These are phyloP conservation scores for Microcera coccophila DNA, from an alignment of 2,329 filamentous ascomycete species.

Conservation along the genomic window DNA sequence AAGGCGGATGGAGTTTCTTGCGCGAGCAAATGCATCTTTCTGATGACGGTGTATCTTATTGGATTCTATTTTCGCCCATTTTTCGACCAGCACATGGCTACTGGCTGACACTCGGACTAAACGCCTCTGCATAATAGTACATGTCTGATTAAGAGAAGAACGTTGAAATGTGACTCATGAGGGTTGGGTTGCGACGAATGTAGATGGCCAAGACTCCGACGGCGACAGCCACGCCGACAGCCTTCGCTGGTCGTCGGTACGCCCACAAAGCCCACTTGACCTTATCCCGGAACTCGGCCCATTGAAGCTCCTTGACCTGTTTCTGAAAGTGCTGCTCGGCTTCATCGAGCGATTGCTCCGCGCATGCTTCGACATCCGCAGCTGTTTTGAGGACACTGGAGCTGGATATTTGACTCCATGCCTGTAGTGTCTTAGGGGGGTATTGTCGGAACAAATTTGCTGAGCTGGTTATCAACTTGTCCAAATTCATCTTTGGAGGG, in stretches of 20 bases:
- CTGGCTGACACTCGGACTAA: no score
- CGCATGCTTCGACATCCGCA: constrained; percentile 46
- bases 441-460: constrained; percentile 58
- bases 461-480: constrained; percentile 67
- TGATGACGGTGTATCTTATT: constrained; percentile 1
- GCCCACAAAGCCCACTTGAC: constrained; percentile 47
- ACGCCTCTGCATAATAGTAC: no score
- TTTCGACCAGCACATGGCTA: no score
- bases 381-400: constrained; percentile 86
- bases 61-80: constrained; percentile 5
- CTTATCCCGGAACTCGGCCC: constrained; percentile 49
- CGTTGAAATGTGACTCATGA: constrained; percentile 26
- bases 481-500: constrained; percentile 75
- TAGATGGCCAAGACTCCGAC: constrained; percentile 67
- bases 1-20: constrained; percentile 10
- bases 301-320: constrained; percentile 69
- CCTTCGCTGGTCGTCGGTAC: constrained; percentile 62
- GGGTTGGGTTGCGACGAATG: constrained; percentile 48
- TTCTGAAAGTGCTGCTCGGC: constrained; percentile 64
- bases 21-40: constrained; percentile 1
- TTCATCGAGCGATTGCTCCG: constrained; percentile 58
- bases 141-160: constrained; percentile 19
- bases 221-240: constrained; percentile 60
- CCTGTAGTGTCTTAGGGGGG: constrained; percentile 68
- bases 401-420: constrained; percentile 69